Base-by-base conservation (phyloP, 177 flowering plant genomes). In the Vitis hybrid region DNA sequence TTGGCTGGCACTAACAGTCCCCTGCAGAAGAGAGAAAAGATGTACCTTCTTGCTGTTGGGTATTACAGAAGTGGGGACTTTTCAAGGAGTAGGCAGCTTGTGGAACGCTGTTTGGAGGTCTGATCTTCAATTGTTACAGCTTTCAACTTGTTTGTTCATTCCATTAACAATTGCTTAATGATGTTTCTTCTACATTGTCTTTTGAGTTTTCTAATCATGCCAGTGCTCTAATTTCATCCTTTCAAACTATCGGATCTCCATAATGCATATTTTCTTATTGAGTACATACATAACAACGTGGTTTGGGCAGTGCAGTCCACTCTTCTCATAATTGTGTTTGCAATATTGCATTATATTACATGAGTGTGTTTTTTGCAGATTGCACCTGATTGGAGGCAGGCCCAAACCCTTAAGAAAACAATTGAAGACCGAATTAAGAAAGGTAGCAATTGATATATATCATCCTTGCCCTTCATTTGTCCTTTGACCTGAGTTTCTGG, bases 41-140 rank as follows among this genome's bases (percentile, higher is more conserved):
- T 91, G 41, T 91, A 89, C 82, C 93, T 93, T 72, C 84, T 93
- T 13, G 97, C 91, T 66, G 91, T 93, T 79, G 98, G 94, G 61
- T 83, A 84, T 72, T 93, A 87, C 78, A 82, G 98, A 79, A 89
- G 88, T 74, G 88, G 88, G 41, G 88, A 93, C 63, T 90, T 81
- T 80, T 50, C 93, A 50, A 90, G 87, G 81, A 87, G 97, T 82
- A 77, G 93, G 80, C 82, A 84, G 62, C 78, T 90, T 67, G 80
- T 86, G 72, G 94, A 91, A 10, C 77, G 72, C 54, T 88, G 91
- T 73, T 80, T 93, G 74, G 84, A 80, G 97, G 98, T 92, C 17
- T 65, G 71, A 41, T 71, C 30, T 27, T 27, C 30, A 27, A 27
- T 0, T 27, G 30, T 27, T 27, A 27, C 4, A 3, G 30, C 14